Percentiles rank a stretch among this genome's conserved stretches.
phyloP scores from a whole-genome alignment of 2,329 filamentous ascomycete species.

The Tolypocladium ovalisporum region DNA sequence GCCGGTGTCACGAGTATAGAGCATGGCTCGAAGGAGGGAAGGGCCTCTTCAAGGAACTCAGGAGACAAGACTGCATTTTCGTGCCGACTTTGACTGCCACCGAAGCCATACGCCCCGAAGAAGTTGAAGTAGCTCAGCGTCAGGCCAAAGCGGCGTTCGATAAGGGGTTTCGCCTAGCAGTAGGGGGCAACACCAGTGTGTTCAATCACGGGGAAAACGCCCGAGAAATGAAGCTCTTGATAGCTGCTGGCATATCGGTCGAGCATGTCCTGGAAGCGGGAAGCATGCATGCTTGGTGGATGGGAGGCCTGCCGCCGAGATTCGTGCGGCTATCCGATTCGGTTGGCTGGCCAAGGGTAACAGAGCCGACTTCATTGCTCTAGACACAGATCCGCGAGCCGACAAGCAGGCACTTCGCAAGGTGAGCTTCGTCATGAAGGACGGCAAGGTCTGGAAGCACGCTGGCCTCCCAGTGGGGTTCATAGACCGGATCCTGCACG shows the following conservation, averaged over 20 bases:
- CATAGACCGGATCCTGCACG: neutral
- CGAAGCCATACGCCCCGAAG: constrained; percentile 6
- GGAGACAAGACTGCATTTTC: neutral
- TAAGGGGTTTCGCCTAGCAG: constrained; percentile 35
- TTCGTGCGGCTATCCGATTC: constrained; percentile 37
- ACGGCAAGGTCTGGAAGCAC: constrained; percentile 37
- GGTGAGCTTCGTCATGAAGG: constrained; percentile 47
- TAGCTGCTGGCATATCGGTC: constrained; percentile 36
- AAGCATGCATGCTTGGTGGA: constrained; percentile 41
- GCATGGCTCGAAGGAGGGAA: neutral
- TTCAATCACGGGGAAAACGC: constrained; percentile 41
- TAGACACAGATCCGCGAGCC: constrained; percentile 11
- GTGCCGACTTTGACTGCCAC: neutral
- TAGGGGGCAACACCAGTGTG: constrained; percentile 43
- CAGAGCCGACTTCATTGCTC: neutral
- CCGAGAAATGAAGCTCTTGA: constrained; percentile 42
- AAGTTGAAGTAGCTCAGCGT: constrained; percentile 25
- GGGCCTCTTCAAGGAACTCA: neutral
- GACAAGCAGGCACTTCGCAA: constrained; percentile 31
- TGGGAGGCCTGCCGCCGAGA: constrained; percentile 43
- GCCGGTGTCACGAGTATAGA: neutral
- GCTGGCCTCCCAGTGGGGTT: constrained; percentile 9
- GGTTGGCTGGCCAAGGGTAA: constrained; percentile 37
- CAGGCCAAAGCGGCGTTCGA: constrained; percentile 33
- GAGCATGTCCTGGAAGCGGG: constrained; percentile 36